These are phyloP conservation scores for Vigna radiata DNA, from an alignment of 306 rosid species.

Conservation along the genomic window DNA sequence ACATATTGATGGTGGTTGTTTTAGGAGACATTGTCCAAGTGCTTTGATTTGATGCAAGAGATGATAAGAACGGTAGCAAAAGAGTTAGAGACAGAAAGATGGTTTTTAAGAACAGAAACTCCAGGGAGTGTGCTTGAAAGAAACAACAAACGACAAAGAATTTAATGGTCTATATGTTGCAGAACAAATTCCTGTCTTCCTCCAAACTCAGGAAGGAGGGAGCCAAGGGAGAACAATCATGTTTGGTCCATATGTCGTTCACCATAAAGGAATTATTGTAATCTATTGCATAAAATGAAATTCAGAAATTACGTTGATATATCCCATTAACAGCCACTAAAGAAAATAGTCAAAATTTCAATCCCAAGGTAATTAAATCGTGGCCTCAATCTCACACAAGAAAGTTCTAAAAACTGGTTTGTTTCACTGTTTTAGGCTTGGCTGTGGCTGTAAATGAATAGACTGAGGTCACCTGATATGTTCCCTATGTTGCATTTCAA, in stretches of 20 bases:
- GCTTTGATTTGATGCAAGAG: slow-evolving; percentile 60
- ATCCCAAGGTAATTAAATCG: not conserved
- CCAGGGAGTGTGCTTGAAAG: slow-evolving; percentile 60
- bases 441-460: not conserved
- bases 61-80: slow-evolving; percentile 43
- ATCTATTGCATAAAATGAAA: slow-evolving; percentile 20
- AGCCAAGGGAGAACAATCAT: slow-evolving; percentile 26
- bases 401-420: too few species aligned
- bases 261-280: not conserved
- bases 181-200: slow-evolving; percentile 40
- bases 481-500: not conserved
- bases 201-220: slow-evolving; percentile 26
- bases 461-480: not conserved
- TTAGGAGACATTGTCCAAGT: slow-evolving; percentile 61
- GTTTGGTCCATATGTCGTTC: slow-evolving; percentile 3
- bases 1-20: slow-evolving; percentile 33
- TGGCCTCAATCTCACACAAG: not conserved
- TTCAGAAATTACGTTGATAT: not conserved
- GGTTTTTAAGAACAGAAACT: slow-evolving; percentile 50
- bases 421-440: too few species aligned
- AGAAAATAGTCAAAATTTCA: too few species aligned
- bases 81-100: slow-evolving; percentile 40
- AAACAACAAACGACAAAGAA: slow-evolving; percentile 51
- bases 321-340: too few species aligned
- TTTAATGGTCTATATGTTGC: slow-evolving; percentile 44